A percentile compares a stretch with the other conserved stretches of the same genome.
Conservation (phyloP, 1,139 yeast genomes). For the Lodderomyces orthopsilosis region DNA sequence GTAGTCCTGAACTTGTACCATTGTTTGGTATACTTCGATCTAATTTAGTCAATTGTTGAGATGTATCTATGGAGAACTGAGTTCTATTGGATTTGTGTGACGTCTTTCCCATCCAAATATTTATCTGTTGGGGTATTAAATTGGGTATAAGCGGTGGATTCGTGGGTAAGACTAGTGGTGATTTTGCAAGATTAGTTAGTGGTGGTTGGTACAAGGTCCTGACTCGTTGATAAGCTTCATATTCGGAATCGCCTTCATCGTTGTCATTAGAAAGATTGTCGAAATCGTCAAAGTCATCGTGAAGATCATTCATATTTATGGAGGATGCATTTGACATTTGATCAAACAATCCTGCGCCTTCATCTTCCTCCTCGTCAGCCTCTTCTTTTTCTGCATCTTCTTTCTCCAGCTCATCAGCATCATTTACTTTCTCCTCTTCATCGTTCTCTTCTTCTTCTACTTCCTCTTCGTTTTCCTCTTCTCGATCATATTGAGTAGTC, state of each 20-base stretch:
- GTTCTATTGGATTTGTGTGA: background rate
- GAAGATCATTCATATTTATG: slow-evolving; percentile 42
- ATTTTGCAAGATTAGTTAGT: slow-evolving; percentile 41
- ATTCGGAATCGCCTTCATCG: slow-evolving; percentile 19
- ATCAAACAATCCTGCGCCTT: slow-evolving; percentile 13
- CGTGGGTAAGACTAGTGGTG: slow-evolving; percentile 31
- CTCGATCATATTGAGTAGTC: slow-evolving; percentile 63
- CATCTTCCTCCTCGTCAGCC: slow-evolving; percentile 15
- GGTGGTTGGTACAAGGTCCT: slow-evolving; percentile 62
- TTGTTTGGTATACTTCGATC: slow-evolving; percentile 42
- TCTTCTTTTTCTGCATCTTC: slow-evolving; percentile 9
- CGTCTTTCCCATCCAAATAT: slow-evolving; percentile 62
- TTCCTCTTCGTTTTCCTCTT: slow-evolving; percentile 15
- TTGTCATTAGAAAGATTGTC: slow-evolving; percentile 13
- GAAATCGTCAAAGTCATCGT: slow-evolving; percentile 52
- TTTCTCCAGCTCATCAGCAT: slow-evolving; percentile 12
- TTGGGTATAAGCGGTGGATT: slow-evolving; percentile 38
- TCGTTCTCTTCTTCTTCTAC: slow-evolving; percentile 20
- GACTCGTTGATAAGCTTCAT: slow-evolving; percentile 30
- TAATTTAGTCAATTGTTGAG: slow-evolving; percentile 15
- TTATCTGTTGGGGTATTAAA: slow-evolving; percentile 66
- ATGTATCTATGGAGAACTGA: background rate
- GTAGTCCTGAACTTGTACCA: slow-evolving; percentile 72
- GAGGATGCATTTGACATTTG: slow-evolving; percentile 23
- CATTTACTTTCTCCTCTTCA: slow-evolving; percentile 18